phyloP scores from a whole-genome alignment of 2,329 filamentous ascomycete species.

The Daldinia sp. region DNA sequence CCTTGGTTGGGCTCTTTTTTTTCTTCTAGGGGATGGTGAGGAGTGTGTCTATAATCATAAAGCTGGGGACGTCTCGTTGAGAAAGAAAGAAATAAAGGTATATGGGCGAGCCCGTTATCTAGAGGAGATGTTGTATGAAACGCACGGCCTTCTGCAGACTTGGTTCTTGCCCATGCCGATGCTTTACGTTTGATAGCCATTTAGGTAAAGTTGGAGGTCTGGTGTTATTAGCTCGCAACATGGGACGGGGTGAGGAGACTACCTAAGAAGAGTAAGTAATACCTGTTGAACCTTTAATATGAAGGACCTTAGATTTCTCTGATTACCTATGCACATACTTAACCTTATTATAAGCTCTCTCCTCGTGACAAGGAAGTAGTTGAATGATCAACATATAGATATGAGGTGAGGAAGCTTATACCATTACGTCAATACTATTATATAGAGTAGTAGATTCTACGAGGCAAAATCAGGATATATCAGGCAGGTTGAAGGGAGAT shows the following conservation, averaged over 20 bases:
- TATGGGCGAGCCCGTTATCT: background rate
- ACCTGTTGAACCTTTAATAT: background rate
- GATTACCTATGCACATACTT: background rate
- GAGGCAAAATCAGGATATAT: background rate
- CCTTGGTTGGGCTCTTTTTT: background rate
- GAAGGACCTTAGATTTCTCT: background rate
- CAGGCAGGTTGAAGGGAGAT: background rate
- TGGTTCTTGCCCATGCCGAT: slow-evolving; percentile 26
- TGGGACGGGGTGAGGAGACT: background rate
- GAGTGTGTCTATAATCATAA: background rate
- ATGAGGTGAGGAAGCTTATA: slow-evolving; percentile 6
- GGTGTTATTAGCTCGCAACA: slow-evolving; percentile 12
- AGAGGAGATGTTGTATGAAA: background rate
- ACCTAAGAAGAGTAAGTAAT: slow-evolving; percentile 10
- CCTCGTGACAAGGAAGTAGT: background rate
- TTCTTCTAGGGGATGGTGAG: slow-evolving; percentile 22
- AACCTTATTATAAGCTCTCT: background rate
- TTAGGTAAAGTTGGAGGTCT: slow-evolving; percentile 25
- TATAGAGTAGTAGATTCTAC: background rate
- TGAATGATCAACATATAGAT: background rate
- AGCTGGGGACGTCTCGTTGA: background rate
- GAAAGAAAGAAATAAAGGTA: background rate
- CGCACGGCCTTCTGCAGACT: slow-evolving; percentile 6
- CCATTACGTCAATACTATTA: background rate
- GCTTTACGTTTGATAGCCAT: slow-evolving; percentile 16